phyloP scores from a whole-genome alignment of 1,139 yeast species.

The Candida glucosophila region DNA sequence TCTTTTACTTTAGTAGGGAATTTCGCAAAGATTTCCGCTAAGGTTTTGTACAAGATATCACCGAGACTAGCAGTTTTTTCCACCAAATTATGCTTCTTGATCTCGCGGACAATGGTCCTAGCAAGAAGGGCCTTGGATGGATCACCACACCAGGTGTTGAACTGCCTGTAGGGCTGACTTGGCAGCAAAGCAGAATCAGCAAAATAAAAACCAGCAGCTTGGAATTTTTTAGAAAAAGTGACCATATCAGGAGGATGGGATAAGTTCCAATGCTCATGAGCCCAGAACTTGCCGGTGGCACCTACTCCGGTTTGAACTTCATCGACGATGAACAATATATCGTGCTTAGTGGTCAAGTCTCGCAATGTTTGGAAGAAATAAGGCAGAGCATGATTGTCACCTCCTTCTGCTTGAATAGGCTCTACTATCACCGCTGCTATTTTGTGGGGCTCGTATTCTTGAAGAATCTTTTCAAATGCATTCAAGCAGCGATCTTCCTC shows the following conservation, averaged over 20 bases:
- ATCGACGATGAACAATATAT: constrained; percentile 55
- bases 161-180: constrained; percentile 60
- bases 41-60: constrained; percentile 43
- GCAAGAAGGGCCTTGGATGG: constrained; percentile 63
- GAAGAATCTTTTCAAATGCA: constrained; percentile 45
- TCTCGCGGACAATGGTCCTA: constrained; percentile 54
- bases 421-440: constrained; percentile 66
- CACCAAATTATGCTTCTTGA: constrained; percentile 42
- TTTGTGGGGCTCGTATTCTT: constrained; percentile 35
- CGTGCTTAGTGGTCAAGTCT: constrained; percentile 51
- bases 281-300: constrained; percentile 67
- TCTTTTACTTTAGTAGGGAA: constrained; percentile 39
- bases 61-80: constrained; percentile 49
- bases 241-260: constrained; percentile 63
- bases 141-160: constrained; percentile 83
- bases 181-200: constrained; percentile 56
- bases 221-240: constrained; percentile 71
- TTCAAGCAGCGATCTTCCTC: constrained; percentile 58
- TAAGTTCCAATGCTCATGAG: constrained; percentile 63
- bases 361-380: constrained; percentile 58
- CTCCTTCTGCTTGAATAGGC: constrained; percentile 73
- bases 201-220: constrained; percentile 73
- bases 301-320: constrained; percentile 76
- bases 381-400: constrained; percentile 60
- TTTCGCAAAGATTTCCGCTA: constrained; percentile 33